A percentile compares a stretch with the other conserved stretches of the same genome.
phyloP scores from a whole-genome alignment of 805 yeast genomes.

The Sugiyamaella floridensis region DNA sequence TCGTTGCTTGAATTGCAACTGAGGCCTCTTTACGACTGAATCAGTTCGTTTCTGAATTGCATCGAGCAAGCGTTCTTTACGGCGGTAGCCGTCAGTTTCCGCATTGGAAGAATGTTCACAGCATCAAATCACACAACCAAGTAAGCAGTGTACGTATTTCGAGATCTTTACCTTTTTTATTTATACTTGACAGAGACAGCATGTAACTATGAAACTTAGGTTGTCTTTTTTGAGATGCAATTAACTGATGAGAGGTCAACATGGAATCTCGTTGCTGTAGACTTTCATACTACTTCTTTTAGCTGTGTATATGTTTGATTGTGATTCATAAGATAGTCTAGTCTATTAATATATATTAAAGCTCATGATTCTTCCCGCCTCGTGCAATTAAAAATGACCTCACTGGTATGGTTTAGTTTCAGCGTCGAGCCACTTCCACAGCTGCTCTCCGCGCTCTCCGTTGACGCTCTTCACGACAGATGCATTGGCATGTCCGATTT shows the following conservation, averaged over 20 bases:
- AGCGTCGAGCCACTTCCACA: constrained; percentile 34
- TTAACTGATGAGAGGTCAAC: too few species aligned
- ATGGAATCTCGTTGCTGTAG: neutral
- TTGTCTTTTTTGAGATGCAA: too few species aligned
- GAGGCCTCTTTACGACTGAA: too few species aligned
- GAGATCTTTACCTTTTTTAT: neutral
- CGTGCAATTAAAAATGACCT: neutral
- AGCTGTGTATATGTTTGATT: too few species aligned
- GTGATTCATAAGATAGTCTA: too few species aligned
- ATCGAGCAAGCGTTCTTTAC: too few species aligned
- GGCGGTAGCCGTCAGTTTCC: too few species aligned
- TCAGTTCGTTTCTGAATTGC: too few species aligned
- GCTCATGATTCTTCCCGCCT: neutral
- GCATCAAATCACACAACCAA: neutral
- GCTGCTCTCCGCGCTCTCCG: constrained; percentile 30
- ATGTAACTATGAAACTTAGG: too few species aligned
- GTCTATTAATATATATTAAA: too few species aligned
- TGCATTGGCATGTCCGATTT: constrained; percentile 31
- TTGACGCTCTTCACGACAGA: constrained; percentile 33
- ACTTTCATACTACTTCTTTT: too few species aligned
- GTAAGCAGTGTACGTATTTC: neutral
- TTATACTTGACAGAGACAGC: neutral
- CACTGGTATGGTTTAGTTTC: constrained; percentile 10
- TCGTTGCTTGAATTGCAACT: too few species aligned
- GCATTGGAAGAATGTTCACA: neutral